Conservation (phyloP, 768 basidiomycete species). For the Leccinum disarticulatum region DNA sequence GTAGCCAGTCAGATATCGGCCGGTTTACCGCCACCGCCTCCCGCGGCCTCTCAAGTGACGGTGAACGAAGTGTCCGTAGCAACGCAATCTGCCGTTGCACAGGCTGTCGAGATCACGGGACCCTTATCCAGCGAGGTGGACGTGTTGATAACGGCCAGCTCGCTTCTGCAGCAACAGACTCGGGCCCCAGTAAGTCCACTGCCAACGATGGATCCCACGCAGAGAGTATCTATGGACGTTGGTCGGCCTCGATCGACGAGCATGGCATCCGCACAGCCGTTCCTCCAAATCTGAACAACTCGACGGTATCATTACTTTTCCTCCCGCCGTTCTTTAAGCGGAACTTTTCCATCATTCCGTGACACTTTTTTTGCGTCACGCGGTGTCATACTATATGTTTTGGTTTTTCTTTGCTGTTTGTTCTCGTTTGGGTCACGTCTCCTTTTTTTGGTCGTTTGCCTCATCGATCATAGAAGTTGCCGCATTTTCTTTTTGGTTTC, state of each 20-base stretch:
- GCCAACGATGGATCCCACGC: constrained; percentile 27
- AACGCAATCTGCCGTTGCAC: constrained; percentile 77
- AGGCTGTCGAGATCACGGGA: constrained; percentile 76
- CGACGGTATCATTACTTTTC: constrained; percentile 21
- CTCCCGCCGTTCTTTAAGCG: constrained; percentile 27
- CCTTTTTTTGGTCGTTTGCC: constrained; percentile 25
- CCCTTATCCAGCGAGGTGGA: constrained; percentile 76
- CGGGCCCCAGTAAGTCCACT: constrained; percentile 30
- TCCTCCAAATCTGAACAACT: constrained; percentile 23
- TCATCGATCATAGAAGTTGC: constrained; percentile 31
- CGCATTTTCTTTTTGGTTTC: constrained; percentile 17
- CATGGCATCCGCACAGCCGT: constrained; percentile 26
- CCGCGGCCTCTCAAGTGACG: constrained; percentile 43
- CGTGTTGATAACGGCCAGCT: constrained; percentile 70
- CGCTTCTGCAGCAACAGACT: constrained; percentile 48
- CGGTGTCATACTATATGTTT: constrained; percentile 26
- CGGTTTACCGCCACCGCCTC: constrained; percentile 35
- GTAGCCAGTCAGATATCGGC: constrained; percentile 41
- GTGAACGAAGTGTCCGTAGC: constrained; percentile 58
- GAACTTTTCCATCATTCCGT: constrained; percentile 24
- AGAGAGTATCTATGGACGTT: constrained; percentile 29
- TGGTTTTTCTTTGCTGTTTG: constrained; percentile 22
- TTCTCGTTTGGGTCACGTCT: constrained; percentile 22
- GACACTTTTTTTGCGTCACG: constrained; percentile 10
- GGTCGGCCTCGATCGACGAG: constrained; percentile 38